phyloP scores from a whole-genome alignment of 1,284 basidiomycete genomes.

The Pseudozyma tsukubaensis region DNA sequence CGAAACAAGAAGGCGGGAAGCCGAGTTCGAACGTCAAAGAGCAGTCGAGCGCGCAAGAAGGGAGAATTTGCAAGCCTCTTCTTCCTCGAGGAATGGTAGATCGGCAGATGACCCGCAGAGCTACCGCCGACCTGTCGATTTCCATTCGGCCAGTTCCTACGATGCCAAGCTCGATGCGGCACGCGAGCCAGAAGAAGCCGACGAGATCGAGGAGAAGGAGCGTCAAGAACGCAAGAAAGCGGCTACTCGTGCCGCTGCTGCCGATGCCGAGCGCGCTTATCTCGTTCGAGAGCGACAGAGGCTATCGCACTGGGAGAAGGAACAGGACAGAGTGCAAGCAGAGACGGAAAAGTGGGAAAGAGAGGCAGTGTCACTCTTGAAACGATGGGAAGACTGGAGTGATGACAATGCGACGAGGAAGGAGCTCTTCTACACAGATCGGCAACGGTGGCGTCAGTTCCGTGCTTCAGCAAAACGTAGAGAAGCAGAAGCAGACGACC shows the following conservation, averaged over 20 bases:
- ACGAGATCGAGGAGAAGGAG: slow-evolving; percentile 41
- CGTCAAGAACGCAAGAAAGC: slow-evolving; percentile 41
- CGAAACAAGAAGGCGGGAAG: slow-evolving; percentile 56
- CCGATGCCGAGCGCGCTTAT: slow-evolving; percentile 49
- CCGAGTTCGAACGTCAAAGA: slow-evolving; percentile 61
- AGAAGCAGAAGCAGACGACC: slow-evolving; percentile 55
- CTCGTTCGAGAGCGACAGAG: slow-evolving; percentile 45
- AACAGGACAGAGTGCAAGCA: slow-evolving; percentile 28
- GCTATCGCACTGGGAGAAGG: slow-evolving; percentile 58
- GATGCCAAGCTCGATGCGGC: slow-evolving; percentile 19
- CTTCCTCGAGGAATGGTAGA: slow-evolving; percentile 20
- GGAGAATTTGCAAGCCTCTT: slow-evolving; percentile 26
- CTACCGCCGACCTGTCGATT: slow-evolving; percentile 49
- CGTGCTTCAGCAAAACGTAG: slow-evolving; percentile 40
- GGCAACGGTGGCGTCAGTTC: slow-evolving; percentile 58
- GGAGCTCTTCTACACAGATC: slow-evolving; percentile 55
- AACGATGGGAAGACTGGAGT: slow-evolving; percentile 42
- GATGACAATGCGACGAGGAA: slow-evolving; percentile 33
- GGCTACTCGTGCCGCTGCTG: slow-evolving; percentile 43
- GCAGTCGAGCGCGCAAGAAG: slow-evolving; percentile 35
- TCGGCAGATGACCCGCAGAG: slow-evolving; percentile 42
- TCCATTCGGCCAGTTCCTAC: slow-evolving; percentile 39
- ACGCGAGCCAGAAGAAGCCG: slow-evolving; percentile 52
- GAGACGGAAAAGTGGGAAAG: slow-evolving; percentile 38
- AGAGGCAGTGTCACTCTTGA: slow-evolving; percentile 21